phyloP scores from a whole-genome alignment of 2,329 filamentous ascomycete genomes.

The Exserohilum turcica region DNA sequence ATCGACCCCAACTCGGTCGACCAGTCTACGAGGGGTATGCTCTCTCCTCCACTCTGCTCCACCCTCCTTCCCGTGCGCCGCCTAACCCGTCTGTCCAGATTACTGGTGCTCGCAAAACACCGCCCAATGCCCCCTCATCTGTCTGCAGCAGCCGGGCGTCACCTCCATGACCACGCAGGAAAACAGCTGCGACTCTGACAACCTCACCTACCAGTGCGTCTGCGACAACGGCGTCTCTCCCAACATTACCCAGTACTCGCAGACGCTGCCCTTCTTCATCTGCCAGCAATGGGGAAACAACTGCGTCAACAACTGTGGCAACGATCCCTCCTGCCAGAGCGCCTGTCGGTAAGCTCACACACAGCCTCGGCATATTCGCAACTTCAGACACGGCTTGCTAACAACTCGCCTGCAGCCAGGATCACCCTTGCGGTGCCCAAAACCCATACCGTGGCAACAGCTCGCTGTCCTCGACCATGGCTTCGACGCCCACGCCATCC shows the following conservation, averaged over 20 bases:
- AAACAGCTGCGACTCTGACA: conserved; percentile 69
- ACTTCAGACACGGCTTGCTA: conserved; percentile 1
- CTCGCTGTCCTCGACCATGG: conserved; percentile 56
- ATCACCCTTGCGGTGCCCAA: conserved; percentile 75
- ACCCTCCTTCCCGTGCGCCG: neutral
- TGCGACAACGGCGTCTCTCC: conserved; percentile 70
- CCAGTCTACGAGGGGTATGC: conserved; percentile 59
- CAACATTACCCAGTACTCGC: conserved; percentile 76
- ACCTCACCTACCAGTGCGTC: conserved; percentile 72
- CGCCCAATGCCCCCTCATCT: conserved; percentile 72
- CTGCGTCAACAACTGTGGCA: conserved; percentile 65
- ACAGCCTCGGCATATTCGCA: neutral
- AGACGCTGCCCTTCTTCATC: conserved; percentile 78
- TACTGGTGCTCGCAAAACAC: conserved; percentile 69
- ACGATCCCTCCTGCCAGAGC: conserved; percentile 63
- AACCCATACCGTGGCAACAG: conserved; percentile 65
- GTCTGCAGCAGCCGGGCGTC: conserved; percentile 63
- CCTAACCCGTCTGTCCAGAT: conserved; percentile 50
- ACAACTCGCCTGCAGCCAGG: conserved; percentile 39
- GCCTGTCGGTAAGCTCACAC: conserved; percentile 58
- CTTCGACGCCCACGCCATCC: conserved; percentile 46
- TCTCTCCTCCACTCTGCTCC: neutral
- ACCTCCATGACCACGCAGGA: conserved; percentile 53
- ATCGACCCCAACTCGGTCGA: conserved; percentile 68
- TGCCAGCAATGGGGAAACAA: conserved; percentile 74